These are phyloP conservation scores for Yarrowia porcina DNA, from an alignment of 805 yeast species.

Conservation along the genomic window DNA sequence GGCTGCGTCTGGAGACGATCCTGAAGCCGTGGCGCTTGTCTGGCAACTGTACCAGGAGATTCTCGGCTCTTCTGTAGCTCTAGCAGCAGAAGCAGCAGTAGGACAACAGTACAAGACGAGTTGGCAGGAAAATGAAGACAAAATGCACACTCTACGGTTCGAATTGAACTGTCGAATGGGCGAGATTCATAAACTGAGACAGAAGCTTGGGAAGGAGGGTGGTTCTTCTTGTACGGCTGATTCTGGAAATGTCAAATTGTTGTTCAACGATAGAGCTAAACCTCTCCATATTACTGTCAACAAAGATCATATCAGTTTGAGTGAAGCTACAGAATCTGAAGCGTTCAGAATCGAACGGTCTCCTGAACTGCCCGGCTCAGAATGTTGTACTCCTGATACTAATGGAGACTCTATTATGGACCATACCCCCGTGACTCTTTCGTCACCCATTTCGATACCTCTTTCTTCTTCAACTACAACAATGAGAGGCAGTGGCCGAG, in stretches of 20 bases:
- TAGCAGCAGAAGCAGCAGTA: background rate
- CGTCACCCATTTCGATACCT: background rate
- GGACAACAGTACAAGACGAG: background rate
- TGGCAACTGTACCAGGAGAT: conserved; percentile 13
- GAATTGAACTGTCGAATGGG: background rate
- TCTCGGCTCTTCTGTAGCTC: conserved; percentile 1
- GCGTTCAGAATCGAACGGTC: background rate
- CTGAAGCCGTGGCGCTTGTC: background rate
- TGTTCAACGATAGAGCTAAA: background rate
- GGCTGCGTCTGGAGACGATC: background rate
- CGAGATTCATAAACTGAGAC: background rate
- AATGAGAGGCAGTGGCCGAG: background rate
- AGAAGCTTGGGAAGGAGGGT: background rate
- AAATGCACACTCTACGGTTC: background rate
- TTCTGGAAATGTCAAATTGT: background rate
- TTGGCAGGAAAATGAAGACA: background rate
- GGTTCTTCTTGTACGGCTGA: background rate
- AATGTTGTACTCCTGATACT: background rate
- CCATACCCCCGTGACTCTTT: background rate
- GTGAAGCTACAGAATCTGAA: background rate
- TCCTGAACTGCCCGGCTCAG: background rate
- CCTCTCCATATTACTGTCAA: background rate
- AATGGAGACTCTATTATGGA: background rate
- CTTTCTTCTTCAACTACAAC: background rate
- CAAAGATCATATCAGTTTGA: background rate